Evolutionary conservation across 2,329 filamentous ascomycete genomes (phyloP), one percentile per base, ranked within the genome.

Genomic region (Penicillium sp.): DNA sequence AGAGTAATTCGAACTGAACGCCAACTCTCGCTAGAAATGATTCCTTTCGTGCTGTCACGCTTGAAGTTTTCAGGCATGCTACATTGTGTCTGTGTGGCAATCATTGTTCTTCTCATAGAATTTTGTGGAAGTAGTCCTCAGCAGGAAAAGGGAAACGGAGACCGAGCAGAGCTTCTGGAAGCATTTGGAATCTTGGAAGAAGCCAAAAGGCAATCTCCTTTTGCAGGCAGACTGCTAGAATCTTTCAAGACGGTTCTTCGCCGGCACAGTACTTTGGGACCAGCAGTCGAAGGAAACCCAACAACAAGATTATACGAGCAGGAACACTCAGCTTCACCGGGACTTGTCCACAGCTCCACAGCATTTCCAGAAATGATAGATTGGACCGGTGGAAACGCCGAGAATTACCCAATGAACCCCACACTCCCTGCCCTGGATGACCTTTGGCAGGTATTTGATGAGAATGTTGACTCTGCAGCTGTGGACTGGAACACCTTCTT

Each of bases 71-170:
- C 70, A 2, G 69, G 67, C 34, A 60, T 66, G 16, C 39, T 74
- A 10, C 61, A 71, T 26, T 68, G 68, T 36, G 58, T 76, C 0
- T 75, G 73, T 53, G 68, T 76, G 56, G 71, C 72, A 1, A 70
- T 67, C 8, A 67, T 74, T 13, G 70, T 74, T 1, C 63, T 76
- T 1, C 61, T 76, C 7, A 70, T 76, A 61, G 73, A 76, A 35
- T 63, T 71, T 18, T 74, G 71, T 42, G 65, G 70, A 38, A 66
- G 70, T 35, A 57, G 42, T 41, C 11, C 29, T 16, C 59, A 58
- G 2, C 61, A 67, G 8, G 59, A 67, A 8, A 59, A 70, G 9
- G 64, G 68, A 13, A 61, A 62, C 30, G 64, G 64, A 40, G 56
- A 65, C 16, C 60, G 63, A 48, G 54, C 51, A 5, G 72, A 75